phyloP scores from a whole-genome alignment of 768 basidiomycete genomes.

The Calocybe cyanea region DNA sequence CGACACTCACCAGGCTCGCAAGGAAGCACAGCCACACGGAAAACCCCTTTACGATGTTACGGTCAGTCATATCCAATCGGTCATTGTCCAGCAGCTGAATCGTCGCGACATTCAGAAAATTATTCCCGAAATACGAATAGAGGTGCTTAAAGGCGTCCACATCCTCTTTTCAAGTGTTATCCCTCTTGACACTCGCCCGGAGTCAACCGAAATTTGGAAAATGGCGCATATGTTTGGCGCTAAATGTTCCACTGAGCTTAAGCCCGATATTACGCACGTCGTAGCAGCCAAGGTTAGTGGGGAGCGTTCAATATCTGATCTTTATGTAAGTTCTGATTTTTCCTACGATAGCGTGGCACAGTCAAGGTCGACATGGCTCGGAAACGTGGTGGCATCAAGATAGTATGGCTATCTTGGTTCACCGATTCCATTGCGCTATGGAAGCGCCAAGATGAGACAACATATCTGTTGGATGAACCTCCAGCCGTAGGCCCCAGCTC shows the following conservation, averaged over 20 bases:
- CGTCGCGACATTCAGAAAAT: conserved; percentile 52
- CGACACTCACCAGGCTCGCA: conserved; percentile 38
- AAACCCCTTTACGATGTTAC: conserved; percentile 64
- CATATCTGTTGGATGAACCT: conserved; percentile 69
- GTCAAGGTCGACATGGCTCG: conserved; percentile 87
- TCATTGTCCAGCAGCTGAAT: neutral
- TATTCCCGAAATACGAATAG: conserved; percentile 74
- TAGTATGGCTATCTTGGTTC: conserved; percentile 91
- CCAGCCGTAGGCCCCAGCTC: conserved; percentile 30
- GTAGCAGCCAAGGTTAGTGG: conserved; percentile 78
- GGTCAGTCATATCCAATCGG: conserved; percentile 53
- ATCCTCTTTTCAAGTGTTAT: conserved; percentile 95
- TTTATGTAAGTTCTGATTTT: neutral
- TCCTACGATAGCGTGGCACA: conserved; percentile 64
- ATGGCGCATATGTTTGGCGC: conserved; percentile 89
- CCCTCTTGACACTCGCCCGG: conserved; percentile 79
- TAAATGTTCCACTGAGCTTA: conserved; percentile 66
- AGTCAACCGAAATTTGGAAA: conserved; percentile 81
- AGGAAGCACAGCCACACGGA: conserved; percentile 23
- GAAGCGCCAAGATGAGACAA: conserved; percentile 73
- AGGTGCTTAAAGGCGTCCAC: conserved; percentile 74
- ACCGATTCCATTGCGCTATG: conserved; percentile 88
- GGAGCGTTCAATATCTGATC: too few species aligned
- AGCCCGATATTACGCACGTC: conserved; percentile 74
- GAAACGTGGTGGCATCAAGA: conserved; percentile 69